Evolutionary conservation across 2,329 filamentous ascomycete genomes (phyloP), one percentile per base, ranked within the genome.

Genomic region (Emericellopsis atlantica): DNA sequence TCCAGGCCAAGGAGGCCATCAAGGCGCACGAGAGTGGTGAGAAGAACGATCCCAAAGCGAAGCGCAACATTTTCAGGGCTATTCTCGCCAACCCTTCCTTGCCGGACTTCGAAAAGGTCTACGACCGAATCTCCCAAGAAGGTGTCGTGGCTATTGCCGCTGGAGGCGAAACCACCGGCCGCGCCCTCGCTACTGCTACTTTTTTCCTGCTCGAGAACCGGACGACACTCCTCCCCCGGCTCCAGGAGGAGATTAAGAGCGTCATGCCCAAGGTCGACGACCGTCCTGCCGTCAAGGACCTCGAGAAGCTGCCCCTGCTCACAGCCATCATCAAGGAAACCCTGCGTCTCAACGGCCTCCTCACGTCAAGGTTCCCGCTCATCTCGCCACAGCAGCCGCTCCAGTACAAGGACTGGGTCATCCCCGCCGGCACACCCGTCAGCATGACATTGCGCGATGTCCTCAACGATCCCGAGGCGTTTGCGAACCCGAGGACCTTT

Each of bases 291-390:
- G 8, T 43, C 29, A 14, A n/a, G 22, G 41, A 43, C 8, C 31
- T 43, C 18, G 31, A 43, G 32, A 16, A 34, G 7, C 36, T 39
- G 8, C 41, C 41, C 16, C 26, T 21, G 26, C 16, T 43, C 18
- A 39, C 23, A 4, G 41, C 41, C 9, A 23, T 43, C 31, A 24
- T 43, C 16, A 43, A 43, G 33, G 41, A 43, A 24, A 32, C 37
- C 7, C 41, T 43, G 6, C 36, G 41, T 2, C 26, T 39, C n/a
- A 21, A 18, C 21, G 36, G 15, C 12, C 37, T 35, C 10, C 5
- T 43, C 14, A 35, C 31, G 12, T 43, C 41, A 5, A 32, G 41
- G 26, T 33, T 43, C 14, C 41, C 41, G 6, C 29, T 38, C 8
- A 24, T 40, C 6, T 38, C 40, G 10, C 41, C 41, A 10, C 22